A percentile compares a stretch with the other conserved stretches of the same genome.
Evolutionary conservation across 352 stramenopile species (phyloP).

Genomic region (Phytophthora macrochlamydospora): DNA sequence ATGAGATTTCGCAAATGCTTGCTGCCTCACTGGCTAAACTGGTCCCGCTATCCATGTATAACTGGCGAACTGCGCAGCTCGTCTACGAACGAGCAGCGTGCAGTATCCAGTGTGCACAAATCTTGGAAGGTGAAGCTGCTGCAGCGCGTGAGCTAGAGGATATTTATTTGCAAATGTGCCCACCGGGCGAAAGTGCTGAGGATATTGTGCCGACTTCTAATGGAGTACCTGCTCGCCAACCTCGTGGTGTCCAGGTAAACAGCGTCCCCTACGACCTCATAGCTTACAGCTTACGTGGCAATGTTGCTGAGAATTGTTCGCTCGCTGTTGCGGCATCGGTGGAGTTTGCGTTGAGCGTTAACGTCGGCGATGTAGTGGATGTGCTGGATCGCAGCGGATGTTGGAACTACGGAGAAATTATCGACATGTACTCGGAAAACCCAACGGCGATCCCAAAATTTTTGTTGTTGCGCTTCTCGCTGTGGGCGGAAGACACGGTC

Average conservation of each 20-base stretch:
- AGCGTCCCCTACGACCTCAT: slow-evolving; percentile 59
- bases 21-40: slow-evolving; percentile 57
- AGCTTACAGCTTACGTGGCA: slow-evolving; percentile 44
- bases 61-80: slow-evolving; percentile 70
- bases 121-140: slow-evolving; percentile 53
- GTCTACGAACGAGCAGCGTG: slow-evolving; percentile 62
- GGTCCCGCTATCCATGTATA: slow-evolving; percentile 64
- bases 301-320: slow-evolving; percentile 40
- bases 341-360: slow-evolving; percentile 64
- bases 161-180: slow-evolving; percentile 62
- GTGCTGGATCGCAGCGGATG: slow-evolving; percentile 78
- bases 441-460: slow-evolving; percentile 49
- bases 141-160: slow-evolving; percentile 54
- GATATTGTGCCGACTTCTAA: slow-evolving; percentile 17
- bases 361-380: slow-evolving; percentile 72
- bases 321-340: slow-evolving; percentile 62
- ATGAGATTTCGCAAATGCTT: slow-evolving; percentile 71
- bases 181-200: slow-evolving; percentile 15
- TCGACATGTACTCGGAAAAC: slow-evolving; percentile 59
- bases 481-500: slow-evolving; percentile 57
- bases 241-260: slow-evolving; percentile 34
- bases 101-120: slow-evolving; percentile 55
- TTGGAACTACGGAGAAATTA: slow-evolving; percentile 83
- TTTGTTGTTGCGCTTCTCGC: slow-evolving; percentile 65
- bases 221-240: slow-evolving; percentile 17